Percentiles rank a stretch among this genome's conserved stretches.
phyloP scores from a whole-genome alignment of 179 eudicot genomes.

The Spergularia azorica region DNA sequence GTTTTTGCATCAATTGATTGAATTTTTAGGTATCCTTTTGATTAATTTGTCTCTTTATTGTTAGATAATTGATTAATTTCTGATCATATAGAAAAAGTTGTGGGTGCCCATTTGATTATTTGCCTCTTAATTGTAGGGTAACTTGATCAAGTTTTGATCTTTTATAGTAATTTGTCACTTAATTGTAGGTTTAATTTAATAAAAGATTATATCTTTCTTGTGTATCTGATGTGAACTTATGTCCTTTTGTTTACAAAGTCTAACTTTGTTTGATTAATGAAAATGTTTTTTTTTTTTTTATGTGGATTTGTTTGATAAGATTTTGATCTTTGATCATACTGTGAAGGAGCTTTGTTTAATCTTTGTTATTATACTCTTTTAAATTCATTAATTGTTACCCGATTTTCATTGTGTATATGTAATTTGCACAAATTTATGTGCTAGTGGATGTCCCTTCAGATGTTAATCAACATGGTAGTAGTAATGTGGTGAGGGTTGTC shows the following conservation, averaged over 20 bases:
- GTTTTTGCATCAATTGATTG: not conserved
- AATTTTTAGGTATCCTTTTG: not conserved
- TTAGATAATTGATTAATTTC: no score
- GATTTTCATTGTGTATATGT: not conserved
- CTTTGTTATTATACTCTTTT: not conserved
- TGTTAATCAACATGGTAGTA: not conserved
- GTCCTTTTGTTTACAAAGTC: not conserved
- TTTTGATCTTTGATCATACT: not conserved
- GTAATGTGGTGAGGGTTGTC: not conserved
- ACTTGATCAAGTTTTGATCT: not conserved
- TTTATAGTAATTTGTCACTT: not conserved
- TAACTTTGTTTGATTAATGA: not conserved
- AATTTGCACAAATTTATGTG: not conserved
- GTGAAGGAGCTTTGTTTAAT: not conserved
- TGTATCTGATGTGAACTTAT: not conserved
- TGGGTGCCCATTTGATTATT: not conserved
- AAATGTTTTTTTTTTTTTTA: not conserved
- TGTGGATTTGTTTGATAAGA: not conserved
- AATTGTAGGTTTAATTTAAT: no score
- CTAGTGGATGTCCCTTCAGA: not conserved
- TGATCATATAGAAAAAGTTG: not conserved
- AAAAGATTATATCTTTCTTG: no score
- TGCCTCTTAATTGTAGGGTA: not conserved
- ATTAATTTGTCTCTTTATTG: not conserved
- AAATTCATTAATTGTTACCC: not conserved